phyloP scores from a whole-genome alignment of 768 basidiomycete species.

The Hydnomerulius pinastri region DNA sequence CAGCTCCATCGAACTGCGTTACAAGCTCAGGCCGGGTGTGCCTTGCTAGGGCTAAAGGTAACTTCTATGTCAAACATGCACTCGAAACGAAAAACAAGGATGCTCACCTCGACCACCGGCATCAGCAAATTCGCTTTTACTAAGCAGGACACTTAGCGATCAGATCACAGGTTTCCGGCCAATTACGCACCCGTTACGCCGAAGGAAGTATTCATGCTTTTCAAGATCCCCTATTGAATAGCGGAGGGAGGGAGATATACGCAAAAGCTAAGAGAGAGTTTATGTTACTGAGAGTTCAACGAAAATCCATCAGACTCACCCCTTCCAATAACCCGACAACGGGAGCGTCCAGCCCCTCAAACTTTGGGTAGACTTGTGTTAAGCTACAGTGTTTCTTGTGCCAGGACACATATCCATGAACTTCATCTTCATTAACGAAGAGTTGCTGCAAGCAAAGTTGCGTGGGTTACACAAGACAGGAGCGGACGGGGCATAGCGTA shows the following conservation, averaged over 20 bases:
- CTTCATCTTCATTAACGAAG: conserved; percentile 27
- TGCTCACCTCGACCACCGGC: conserved; percentile 21
- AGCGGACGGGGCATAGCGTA: conserved; percentile 10
- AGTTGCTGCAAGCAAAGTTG: conserved; percentile 28
- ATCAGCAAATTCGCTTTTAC: conserved; percentile 24
- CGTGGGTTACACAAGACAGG: background rate
- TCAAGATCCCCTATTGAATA: conserved; percentile 22
- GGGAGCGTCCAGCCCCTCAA: conserved; percentile 19
- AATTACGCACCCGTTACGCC: conserved; percentile 19
- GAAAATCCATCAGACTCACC: conserved; percentile 13
- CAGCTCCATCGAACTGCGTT: conserved; percentile 7
- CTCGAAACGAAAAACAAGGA: background rate
- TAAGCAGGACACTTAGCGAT: conserved; percentile 10
- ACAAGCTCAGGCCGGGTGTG: conserved; percentile 22
- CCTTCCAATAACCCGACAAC: conserved; percentile 34
- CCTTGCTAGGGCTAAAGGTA: conserved; percentile 16
- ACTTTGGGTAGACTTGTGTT: conserved; percentile 24
- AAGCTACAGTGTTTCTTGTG: conserved; percentile 1
- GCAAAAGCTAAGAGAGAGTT: conserved; percentile 18
- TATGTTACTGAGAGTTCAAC: background rate
- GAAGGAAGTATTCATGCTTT: conserved; percentile 25
- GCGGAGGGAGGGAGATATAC: conserved; percentile 11
- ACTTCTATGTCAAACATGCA: conserved; percentile 9
- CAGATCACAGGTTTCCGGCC: background rate
- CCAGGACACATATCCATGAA: conserved; percentile 26